These are phyloP conservation scores for Sugiyamaella pinicola DNA, from an alignment of 1,139 yeast species.

Conservation along the genomic window DNA sequence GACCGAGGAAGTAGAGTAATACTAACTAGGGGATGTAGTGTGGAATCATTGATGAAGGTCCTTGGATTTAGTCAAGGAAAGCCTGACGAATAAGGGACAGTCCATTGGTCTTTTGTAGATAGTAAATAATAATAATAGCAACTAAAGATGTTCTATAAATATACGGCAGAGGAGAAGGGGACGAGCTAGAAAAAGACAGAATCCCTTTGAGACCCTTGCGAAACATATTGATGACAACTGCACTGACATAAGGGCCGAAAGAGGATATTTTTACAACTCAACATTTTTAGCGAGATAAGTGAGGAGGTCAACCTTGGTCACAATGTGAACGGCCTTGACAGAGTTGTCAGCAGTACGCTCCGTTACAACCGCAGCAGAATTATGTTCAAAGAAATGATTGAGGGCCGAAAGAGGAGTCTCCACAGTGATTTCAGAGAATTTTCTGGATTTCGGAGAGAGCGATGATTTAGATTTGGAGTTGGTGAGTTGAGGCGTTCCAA, in stretches of 20 bases:
- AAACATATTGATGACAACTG: too few relatives aligned
- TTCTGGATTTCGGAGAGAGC: conserved; percentile 56
- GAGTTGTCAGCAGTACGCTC: conserved; percentile 46
- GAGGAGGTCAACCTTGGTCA: conserved; percentile 83
- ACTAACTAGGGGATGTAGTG: conserved; percentile 1
- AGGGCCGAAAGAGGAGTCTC: conserved; percentile 68
- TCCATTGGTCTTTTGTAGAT: background rate
- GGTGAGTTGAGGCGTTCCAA: conserved; percentile 50
- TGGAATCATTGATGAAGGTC: conserved; percentile 19
- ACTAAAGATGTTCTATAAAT: background rate
- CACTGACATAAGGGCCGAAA: too few relatives aligned
- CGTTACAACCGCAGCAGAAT: conserved; percentile 84
- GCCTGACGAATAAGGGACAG: background rate
- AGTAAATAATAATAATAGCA: background rate
- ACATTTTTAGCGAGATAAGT: conserved; percentile 54
- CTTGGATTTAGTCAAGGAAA: conserved; percentile 18
- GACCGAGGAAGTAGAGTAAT: background rate
- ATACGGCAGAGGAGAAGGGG: background rate
- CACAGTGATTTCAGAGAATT: conserved; percentile 68
- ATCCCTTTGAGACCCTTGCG: too few relatives aligned
- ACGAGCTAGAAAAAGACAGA: too few relatives aligned
- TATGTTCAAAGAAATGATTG: conserved; percentile 81
- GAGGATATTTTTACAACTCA: too few relatives aligned
- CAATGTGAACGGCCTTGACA: conserved; percentile 77
- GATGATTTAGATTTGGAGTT: conserved; percentile 38